These are phyloP conservation scores for Stygiomarasmius scandens DNA, from an alignment of 1,284 basidiomycete genomes.

Conservation along the genomic window DNA sequence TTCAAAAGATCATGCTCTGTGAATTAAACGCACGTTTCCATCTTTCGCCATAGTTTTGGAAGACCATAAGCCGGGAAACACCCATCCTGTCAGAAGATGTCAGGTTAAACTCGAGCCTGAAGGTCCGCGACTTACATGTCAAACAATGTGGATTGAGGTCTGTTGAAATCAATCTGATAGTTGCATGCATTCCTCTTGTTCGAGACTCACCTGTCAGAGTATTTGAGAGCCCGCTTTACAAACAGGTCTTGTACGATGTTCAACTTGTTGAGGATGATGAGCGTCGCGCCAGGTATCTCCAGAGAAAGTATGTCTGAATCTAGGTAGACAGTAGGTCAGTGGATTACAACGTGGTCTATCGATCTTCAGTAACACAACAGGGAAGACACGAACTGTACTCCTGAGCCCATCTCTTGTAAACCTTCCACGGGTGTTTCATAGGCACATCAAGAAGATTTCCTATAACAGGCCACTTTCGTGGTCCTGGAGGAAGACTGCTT, in stretches of 20 bases:
- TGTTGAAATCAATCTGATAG: too few relatives aligned
- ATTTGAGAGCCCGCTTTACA: neutral
- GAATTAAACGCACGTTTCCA: neutral
- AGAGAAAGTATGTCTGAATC: slow-evolving; percentile 4
- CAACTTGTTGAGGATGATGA: slow-evolving; percentile 2
- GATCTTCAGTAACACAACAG: too few relatives aligned
- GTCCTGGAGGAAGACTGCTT: neutral
- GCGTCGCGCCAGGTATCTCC: slow-evolving; percentile 1
- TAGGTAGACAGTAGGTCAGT: neutral
- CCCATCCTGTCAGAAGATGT: neutral
- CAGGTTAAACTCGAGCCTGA: too few relatives aligned
- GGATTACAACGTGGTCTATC: too few relatives aligned
- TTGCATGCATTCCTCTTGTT: too few relatives aligned
- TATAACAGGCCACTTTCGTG: neutral
- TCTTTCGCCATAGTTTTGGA: too few relatives aligned
- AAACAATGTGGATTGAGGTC: too few relatives aligned
- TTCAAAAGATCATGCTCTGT: neutral
- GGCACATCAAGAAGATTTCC: slow-evolving; percentile 9
- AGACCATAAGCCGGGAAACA: neutral
- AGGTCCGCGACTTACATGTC: neutral
- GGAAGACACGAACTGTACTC: neutral
- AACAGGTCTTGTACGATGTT: slow-evolving; percentile 2
- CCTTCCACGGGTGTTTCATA: slow-evolving; percentile 4
- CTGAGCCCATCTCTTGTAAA: neutral
- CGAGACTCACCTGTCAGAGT: too few relatives aligned